A percentile compares a stretch with the other conserved stretches of the same genome.
These are phyloP conservation scores for Tolypocladium cylindrosporum DNA, from an alignment of 2,329 filamentous ascomycete species.

Conservation along the genomic window DNA sequence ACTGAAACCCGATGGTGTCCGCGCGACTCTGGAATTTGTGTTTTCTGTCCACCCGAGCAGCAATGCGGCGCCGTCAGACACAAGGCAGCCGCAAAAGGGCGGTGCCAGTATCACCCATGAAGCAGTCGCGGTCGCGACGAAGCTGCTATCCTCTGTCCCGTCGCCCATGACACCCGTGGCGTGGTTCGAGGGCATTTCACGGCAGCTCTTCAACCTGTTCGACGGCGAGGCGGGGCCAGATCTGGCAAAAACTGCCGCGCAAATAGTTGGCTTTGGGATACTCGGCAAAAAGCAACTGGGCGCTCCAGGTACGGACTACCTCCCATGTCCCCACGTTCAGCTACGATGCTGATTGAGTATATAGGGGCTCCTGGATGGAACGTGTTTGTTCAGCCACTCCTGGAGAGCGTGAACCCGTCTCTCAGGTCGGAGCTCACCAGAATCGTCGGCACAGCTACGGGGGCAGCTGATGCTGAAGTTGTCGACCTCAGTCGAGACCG, in stretches of 20 bases:
- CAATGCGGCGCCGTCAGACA: constrained; percentile 27
- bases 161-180: constrained; percentile 37
- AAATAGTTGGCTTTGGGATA: constrained; percentile 45
- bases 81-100: constrained; percentile 37
- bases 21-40: constrained; percentile 60
- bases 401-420: constrained; percentile 39
- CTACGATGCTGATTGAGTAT: not conserved
- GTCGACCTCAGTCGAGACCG: constrained; percentile 33
- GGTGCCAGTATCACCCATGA: constrained; percentile 59
- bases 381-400: constrained; percentile 48
- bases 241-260: constrained; percentile 24
- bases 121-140: constrained; percentile 53
- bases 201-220: constrained; percentile 51
- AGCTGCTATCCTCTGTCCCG: constrained; percentile 51
- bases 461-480: constrained; percentile 24
- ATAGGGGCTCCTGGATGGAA: constrained; percentile 50
- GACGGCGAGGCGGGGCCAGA: constrained; percentile 38
- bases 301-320: constrained; percentile 39
- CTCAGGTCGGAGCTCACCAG: constrained; percentile 6
- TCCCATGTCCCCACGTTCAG: not conserved
- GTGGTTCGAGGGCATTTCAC: constrained; percentile 52
- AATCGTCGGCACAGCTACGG: constrained; percentile 5
- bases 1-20: constrained; percentile 51
- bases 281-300: constrained; percentile 54
- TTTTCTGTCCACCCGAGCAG: constrained; percentile 56